phyloP scores from a whole-genome alignment of 306 rosid genomes.

The Fragaria vesca region DNA sequence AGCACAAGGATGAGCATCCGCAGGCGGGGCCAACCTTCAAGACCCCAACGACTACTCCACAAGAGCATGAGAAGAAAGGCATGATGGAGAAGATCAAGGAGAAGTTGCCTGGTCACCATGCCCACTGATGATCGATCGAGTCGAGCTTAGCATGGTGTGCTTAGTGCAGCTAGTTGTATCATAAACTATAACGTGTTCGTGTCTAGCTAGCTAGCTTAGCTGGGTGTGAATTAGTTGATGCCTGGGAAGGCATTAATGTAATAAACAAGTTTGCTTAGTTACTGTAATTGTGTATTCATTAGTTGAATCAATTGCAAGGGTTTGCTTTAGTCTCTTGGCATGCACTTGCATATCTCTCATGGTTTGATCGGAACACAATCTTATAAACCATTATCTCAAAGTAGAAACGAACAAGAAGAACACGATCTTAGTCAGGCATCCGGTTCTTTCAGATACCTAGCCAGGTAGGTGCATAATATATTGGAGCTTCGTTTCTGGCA shows the following conservation, averaged over 20 bases:
- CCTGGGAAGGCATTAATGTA: neutral
- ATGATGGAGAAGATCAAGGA: slow-evolving; percentile 72
- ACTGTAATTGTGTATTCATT: neutral
- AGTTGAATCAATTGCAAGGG: neutral
- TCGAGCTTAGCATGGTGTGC: no score
- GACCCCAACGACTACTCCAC: neutral
- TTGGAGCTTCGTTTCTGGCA: no score
- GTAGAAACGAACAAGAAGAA: no score
- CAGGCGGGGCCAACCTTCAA: neutral
- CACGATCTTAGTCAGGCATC: no score
- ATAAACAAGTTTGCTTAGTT: neutral
- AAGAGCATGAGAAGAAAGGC: slow-evolving; percentile 58
- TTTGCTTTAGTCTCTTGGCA: neutral
- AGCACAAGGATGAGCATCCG: slow-evolving; percentile 15
- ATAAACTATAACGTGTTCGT: neutral
- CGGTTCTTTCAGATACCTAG: no score
- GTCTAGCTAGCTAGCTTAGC: neutral
- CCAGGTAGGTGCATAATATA: no score
- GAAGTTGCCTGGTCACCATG: slow-evolving; percentile 71
- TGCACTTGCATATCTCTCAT: neutral
- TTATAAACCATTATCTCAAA: no score
- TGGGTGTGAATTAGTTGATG: neutral
- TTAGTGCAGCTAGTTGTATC: neutral
- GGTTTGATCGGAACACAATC: neutral
- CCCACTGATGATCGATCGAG: neutral